These are phyloP conservation scores for Canavalia gladiata DNA, from an alignment of 306 rosid species.

Conservation along the genomic window DNA sequence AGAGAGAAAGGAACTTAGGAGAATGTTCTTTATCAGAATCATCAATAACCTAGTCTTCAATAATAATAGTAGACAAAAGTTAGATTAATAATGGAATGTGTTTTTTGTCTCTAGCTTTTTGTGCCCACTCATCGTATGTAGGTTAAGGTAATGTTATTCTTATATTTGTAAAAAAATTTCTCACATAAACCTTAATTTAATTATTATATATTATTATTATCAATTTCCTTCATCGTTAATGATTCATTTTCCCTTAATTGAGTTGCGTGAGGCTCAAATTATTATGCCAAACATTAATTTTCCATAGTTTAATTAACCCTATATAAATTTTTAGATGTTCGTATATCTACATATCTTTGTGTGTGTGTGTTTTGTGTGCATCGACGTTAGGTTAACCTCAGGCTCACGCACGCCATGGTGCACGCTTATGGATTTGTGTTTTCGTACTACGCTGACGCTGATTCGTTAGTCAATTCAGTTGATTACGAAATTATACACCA, in stretches of 20 bases:
- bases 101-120: conserved; percentile 66
- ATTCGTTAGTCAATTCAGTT: conserved; percentile 42
- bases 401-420: conserved; percentile 62
- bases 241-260: conserved; percentile 12
- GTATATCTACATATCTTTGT: background rate
- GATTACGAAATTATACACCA: conserved; percentile 5
- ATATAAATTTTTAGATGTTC: background rate
- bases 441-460: conserved; percentile 37
- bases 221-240: background rate
- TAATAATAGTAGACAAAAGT: conserved; percentile 64
- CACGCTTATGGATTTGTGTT: conserved; percentile 52
- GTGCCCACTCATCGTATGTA: conserved; percentile 29
- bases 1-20: conserved; percentile 48
- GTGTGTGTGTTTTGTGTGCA: background rate
- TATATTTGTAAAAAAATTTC: background rate
- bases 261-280: conserved; percentile 11
- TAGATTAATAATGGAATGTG: conserved; percentile 66
- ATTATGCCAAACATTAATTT: background rate
- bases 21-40: conserved; percentile 70
- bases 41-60: conserved; percentile 58
- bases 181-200: background rate
- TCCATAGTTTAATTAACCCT: background rate
- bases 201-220: background rate
- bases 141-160: conserved; percentile 27
- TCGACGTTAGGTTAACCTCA: conserved; percentile 64